Percentiles rank a stretch among this genome's conserved stretches.
phyloP scores from a whole-genome alignment of 1,284 basidiomycete species.

The Ganoderma meredithae region DNA sequence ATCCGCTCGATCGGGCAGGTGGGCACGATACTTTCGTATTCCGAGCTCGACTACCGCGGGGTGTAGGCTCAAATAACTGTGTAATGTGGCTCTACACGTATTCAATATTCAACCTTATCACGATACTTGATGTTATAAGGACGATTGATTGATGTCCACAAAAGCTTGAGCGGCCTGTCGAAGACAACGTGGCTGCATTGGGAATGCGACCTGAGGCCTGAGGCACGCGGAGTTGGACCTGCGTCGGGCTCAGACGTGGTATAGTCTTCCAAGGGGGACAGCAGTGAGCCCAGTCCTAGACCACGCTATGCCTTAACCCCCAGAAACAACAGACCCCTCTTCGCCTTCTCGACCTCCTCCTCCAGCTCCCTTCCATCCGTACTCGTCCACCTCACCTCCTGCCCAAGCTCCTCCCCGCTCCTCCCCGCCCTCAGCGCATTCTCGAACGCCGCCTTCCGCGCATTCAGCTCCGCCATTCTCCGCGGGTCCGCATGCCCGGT shows the following conservation, averaged over 20 bases:
- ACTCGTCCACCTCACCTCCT: slow-evolving; percentile 70
- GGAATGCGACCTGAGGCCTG: too few relatives aligned
- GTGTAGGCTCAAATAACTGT: background rate
- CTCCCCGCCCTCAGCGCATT: slow-evolving; percentile 65
- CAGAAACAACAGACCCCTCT: slow-evolving; percentile 84
- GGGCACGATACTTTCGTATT: background rate
- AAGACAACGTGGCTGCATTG: too few relatives aligned
- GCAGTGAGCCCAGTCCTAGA: background rate
- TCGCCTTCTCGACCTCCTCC: slow-evolving; percentile 78
- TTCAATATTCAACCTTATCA: background rate
- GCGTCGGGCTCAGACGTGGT: too few relatives aligned
- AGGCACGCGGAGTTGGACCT: too few relatives aligned
- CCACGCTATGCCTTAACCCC: slow-evolving; percentile 61
- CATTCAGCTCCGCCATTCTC: slow-evolving; percentile 29
- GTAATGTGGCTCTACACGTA: background rate
- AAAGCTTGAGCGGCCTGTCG: too few relatives aligned
- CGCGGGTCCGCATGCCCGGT: slow-evolving; percentile 68
- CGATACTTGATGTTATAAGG: too few relatives aligned
- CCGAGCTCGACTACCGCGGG: background rate
- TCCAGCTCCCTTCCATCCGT: slow-evolving; percentile 81
- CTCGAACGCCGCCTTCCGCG: slow-evolving; percentile 67
- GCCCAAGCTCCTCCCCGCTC: slow-evolving; percentile 53
- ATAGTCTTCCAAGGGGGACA: background rate
- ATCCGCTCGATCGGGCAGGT: background rate
- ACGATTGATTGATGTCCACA: too few relatives aligned